These are phyloP conservation scores for Solanum corneliomulleri DNA, from an alignment of 257 asterid species.

Conservation along the genomic window DNA sequence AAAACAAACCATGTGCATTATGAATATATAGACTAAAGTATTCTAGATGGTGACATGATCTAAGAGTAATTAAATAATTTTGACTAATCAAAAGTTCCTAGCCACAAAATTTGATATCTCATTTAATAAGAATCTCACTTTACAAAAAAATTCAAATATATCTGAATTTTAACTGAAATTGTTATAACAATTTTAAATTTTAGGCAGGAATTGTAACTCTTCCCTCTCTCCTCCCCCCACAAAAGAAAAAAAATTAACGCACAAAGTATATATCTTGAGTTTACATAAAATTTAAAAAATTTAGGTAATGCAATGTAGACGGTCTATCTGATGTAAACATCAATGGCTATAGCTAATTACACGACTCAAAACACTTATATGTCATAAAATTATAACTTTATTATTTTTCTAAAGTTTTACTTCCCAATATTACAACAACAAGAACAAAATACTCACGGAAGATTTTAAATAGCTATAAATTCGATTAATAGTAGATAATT, in stretches of 20 bases:
- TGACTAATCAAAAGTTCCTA: background rate
- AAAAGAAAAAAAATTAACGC: no score
- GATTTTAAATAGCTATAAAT: background rate
- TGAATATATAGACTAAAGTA: background rate
- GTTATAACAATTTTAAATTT: no score
- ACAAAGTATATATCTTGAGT: fast-evolving
- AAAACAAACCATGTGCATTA: background rate
- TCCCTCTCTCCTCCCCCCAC: no score
- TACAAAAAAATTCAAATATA: no score
- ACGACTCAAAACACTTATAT: no score
- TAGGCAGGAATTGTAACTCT: no score
- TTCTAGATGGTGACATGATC: background rate
- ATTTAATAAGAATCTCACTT: background rate
- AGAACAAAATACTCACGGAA: background rate
- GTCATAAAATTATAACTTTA: no score
- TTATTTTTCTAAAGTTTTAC: no score
- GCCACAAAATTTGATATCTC: background rate
- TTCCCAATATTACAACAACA: no score
- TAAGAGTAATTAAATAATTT: background rate
- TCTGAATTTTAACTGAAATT: no score
- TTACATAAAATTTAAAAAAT: no score
- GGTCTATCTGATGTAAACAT: background rate
- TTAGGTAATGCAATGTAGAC: background rate
- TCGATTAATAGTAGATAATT: background rate
- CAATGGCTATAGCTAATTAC: no score